Evolutionary conservation across 192 early-diverging fungal species (phyloP).

Genomic region (Phlyctochytrium planicorne): DNA sequence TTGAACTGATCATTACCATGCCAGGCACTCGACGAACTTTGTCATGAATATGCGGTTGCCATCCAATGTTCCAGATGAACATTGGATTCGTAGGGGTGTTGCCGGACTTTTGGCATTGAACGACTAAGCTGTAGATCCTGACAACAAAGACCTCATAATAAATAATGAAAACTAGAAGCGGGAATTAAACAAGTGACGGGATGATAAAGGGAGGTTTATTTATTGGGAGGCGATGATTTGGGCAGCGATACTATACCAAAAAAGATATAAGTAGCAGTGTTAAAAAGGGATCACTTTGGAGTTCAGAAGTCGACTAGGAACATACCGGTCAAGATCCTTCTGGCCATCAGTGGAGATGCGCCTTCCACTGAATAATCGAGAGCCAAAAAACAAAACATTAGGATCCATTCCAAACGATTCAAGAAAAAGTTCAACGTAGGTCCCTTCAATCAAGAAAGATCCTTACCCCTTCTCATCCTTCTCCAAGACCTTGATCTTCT

Average conservation of each 20-base stretch:
- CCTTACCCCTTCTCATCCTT: slow-evolving; percentile 84
- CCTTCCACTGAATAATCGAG: slow-evolving; percentile 70
- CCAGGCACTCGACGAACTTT: slow-evolving; percentile 60
- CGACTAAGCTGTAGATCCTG: too few species aligned
- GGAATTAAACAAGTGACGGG: neutral
- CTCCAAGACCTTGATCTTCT: slow-evolving; percentile 98
- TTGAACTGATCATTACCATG: neutral
- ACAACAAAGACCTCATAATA: too few species aligned
- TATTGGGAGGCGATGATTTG: neutral
- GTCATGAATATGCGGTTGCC: slow-evolving; percentile 66
- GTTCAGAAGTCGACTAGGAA: neutral
- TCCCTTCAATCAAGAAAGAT: slow-evolving; percentile 2
- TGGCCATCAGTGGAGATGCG: slow-evolving; percentile 93
- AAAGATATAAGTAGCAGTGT: neutral
- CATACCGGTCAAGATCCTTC: slow-evolving; percentile 94
- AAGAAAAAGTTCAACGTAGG: neutral
- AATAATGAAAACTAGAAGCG: too few species aligned
- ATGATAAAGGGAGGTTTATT: neutral
- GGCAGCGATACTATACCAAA: slow-evolving; percentile 5
- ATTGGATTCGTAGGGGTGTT: slow-evolving; percentile 56
- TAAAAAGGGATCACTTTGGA: neutral
- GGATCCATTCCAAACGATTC: neutral
- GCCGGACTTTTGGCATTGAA: slow-evolving; percentile 36
- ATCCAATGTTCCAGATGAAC: slow-evolving; percentile 55
- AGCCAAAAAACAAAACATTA: slow-evolving; percentile 11